Evolutionary conservation across 2,329 filamentous ascomycete genomes (phyloP), one percentile per base, ranked within the genome.

Genomic region (Emydomyces testavorans): DNA sequence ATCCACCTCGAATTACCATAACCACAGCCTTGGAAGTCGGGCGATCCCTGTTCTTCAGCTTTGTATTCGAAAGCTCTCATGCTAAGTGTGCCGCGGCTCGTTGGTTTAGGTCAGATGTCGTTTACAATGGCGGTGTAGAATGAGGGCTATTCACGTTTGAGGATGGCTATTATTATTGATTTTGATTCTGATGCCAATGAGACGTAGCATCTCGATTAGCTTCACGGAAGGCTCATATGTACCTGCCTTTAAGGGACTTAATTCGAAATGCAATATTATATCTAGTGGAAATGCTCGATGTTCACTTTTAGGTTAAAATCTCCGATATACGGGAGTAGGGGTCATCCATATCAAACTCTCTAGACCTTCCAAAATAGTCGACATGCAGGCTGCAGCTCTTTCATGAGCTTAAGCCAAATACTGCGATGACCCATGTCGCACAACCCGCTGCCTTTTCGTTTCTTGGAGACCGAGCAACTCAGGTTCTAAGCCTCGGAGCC

Each of bases 401-500:
- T 34, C n/a, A 34, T 11, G 31, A 34, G 31, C 31, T 34, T 34
- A 11, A 13, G 16, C 16, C 20, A 38, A n/a, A 38, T 11, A 18
- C 16, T 6, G 38, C 20, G 23, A 31, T 8, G 18, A n/a, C 21
- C 8, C 24, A 13, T 21, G 16, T 28, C 13, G 16, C 35, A 38
- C n/a, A 29, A 28, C 23, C 24, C 43, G 32, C 6, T 16, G 32
- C 13, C 16, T 46, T 31, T 46, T 46, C 10, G 13, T 11, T 4
- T 16, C 23, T 38, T 13, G 40, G 23, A 45, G 23, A 3, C 32
- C 40, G 3, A 26, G 34, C 40, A 50, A 39, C 10, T 50, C 48
- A 15, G 48, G 48, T 1, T 23, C 48, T n/a, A 38, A 18, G 21
- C 41, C 41, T 24, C 34, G 41, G 16, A 50, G 6, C 20, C 48